These are phyloP conservation scores for Cladosporium colombiae DNA, from an alignment of 2,329 filamentous ascomycete genomes.

Conservation along the genomic window DNA sequence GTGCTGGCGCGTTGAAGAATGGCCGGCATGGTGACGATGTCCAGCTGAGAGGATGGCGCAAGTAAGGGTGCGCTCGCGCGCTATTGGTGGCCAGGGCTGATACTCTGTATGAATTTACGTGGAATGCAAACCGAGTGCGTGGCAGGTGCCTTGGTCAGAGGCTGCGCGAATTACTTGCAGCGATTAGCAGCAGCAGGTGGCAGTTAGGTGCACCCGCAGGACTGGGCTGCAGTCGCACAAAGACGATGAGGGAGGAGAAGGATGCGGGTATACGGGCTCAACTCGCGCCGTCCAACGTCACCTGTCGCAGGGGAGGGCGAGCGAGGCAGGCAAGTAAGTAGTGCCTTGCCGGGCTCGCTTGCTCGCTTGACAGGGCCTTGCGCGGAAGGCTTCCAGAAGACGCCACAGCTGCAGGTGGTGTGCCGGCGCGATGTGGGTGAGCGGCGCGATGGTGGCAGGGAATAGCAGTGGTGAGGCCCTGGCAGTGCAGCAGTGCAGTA, in stretches of 20 bases:
- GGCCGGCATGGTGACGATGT: slow-evolving; percentile 11
- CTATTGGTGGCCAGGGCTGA: background rate
- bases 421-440: slow-evolving; percentile 10
- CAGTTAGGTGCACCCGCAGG: slow-evolving; percentile 10
- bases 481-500: background rate
- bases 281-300: slow-evolving; percentile 16
- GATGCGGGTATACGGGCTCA: slow-evolving; percentile 15
- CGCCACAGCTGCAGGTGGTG: slow-evolving; percentile 13
- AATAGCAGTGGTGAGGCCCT: background rate
- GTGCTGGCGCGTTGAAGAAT: slow-evolving; percentile 15
- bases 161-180: slow-evolving; percentile 18
- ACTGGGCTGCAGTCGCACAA: slow-evolving; percentile 13
- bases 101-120: slow-evolving; percentile 9
- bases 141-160: background rate
- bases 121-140: background rate
- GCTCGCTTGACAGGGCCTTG: slow-evolving; percentile 15
- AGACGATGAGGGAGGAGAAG: slow-evolving; percentile 13
- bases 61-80: slow-evolving; percentile 9
- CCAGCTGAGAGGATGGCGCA: background rate
- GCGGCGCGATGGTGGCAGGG: background rate
- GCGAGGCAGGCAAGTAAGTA: slow-evolving; percentile 9
- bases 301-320: slow-evolving; percentile 9
- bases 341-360: slow-evolving; percentile 13
- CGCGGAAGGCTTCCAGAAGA: slow-evolving; percentile 18
- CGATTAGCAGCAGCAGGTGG: slow-evolving; percentile 4